phyloP scores from a whole-genome alignment of 495 filamentous ascomycete species.

The Lasiosphaeria hispida region DNA sequence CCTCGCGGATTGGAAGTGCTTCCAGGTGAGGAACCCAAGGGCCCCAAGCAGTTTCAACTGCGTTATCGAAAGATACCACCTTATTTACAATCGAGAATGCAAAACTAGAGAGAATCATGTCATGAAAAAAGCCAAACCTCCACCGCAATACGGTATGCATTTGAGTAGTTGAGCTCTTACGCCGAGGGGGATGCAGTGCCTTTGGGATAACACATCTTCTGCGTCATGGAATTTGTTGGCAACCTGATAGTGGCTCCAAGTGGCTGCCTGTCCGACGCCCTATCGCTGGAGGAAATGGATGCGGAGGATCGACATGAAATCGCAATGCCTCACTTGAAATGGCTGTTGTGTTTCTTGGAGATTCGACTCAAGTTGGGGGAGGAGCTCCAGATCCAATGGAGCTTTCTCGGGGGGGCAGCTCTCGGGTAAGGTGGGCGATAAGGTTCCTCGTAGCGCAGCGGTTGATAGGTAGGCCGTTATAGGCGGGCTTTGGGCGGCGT shows the following conservation, averaged over 20 bases:
- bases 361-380: too few relatives aligned
- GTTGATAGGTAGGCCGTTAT: constrained; percentile 12
- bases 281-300: not conserved
- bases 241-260: not conserved
- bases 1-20: too few relatives aligned
- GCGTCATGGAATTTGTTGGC: constrained; percentile 14
- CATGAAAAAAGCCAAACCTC: not conserved
- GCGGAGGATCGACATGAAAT: not conserved
- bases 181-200: too few relatives aligned
- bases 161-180: too few relatives aligned
- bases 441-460: constrained; percentile 12
- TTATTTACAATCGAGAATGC: too few relatives aligned
- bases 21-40: too few relatives aligned
- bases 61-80: too few relatives aligned
- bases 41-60: too few relatives aligned
- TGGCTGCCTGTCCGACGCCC: not conserved
- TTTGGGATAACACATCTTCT: constrained; percentile 1
- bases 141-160: not conserved
- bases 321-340: not conserved
- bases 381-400: too few relatives aligned
- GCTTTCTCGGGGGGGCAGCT: too few relatives aligned
- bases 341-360: too few relatives aligned
- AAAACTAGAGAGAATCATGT: too few relatives aligned
- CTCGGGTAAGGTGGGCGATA: not conserved
- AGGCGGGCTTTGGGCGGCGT: constrained; percentile 8